A percentile compares a stretch with the other conserved stretches of the same genome.
These are phyloP conservation scores for Chlorella sp. DNA, from an alignment of 139 green algal species.

Conservation along the genomic window DNA sequence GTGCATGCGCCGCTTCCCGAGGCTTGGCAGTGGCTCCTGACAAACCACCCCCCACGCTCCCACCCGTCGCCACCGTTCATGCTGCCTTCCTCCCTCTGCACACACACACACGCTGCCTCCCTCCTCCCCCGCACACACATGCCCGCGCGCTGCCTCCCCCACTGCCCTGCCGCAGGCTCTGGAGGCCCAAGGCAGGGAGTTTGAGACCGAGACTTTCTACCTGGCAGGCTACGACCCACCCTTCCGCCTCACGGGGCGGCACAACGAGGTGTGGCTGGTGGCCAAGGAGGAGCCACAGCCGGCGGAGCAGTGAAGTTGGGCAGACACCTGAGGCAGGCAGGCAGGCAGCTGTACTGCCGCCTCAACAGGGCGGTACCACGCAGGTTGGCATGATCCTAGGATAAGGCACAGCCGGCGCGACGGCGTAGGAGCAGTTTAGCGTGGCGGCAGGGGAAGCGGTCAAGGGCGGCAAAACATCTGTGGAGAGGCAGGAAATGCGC, in stretches of 20 bases:
- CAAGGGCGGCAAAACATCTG: too few species aligned
- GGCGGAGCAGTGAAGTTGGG: not conserved
- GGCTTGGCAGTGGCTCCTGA: too few species aligned
- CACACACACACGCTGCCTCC: not conserved
- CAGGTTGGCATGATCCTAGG: too few species aligned
- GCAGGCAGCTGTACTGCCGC: too few species aligned
- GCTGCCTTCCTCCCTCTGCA: not conserved
- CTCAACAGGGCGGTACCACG: too few species aligned
- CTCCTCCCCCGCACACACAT: not conserved
- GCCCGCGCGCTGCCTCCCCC: too few species aligned
- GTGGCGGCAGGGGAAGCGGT: too few species aligned
- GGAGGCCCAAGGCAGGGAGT: constrained; percentile 16
- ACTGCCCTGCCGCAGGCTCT: constrained; percentile 5
- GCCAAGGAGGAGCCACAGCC: not conserved
- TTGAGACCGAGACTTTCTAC: constrained; percentile 27
- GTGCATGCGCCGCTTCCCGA: not conserved
- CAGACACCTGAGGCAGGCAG: too few species aligned
- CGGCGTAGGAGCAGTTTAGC: too few species aligned
- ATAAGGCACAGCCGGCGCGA: too few species aligned
- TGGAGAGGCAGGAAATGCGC: too few species aligned
- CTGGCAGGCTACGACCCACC: constrained; percentile 61
- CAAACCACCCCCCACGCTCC: too few species aligned
- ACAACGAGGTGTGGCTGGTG: constrained; percentile 45
- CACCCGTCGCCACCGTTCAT: not conserved
- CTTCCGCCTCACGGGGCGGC: constrained; percentile 44